Base-by-base conservation (phyloP, 495 filamentous ascomycete species). In the Mycothermus thermophilus region DNA sequence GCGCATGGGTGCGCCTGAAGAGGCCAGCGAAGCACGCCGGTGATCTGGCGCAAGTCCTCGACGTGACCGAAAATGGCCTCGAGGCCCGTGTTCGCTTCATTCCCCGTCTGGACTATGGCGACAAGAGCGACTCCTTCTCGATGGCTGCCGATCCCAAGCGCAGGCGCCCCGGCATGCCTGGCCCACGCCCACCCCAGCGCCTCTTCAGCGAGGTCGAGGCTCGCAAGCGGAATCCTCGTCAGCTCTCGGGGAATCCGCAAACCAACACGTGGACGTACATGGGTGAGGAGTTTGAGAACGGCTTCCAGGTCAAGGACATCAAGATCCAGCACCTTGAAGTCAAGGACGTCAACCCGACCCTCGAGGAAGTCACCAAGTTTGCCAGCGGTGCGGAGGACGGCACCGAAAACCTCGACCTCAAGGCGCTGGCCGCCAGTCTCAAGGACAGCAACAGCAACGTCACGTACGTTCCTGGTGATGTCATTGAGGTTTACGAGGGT, bases 341-440 rank as follows among this genome's bases (percentile, higher is more conserved):
- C 16, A 83, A 83, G 49, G 77, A 87, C 47, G 92, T 96, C 27
- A 90, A 92, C 50, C 92, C 92, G 3, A 81, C 79, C 0, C 65
- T 99, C 20, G 90, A 95, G 55, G 92, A 99, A 52, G 90, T 96
- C 10, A 88, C 86, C 8, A 81, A 74, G 57, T 96, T 96, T 56
- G 78, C 86, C n/a, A 72, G 77, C 13, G 79, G 80, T 9, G 74
- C 72, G 20, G 88, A 93, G 34, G 88, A 96, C 50, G 92, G 92
- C 6, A 83, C 81, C 9, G 83, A 94, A 38, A 92, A 90, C 40
- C 65, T 99, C 19, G 92, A 99, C 61, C 70, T 99, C 27, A 78
- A 79, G 43, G 84, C 88, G 5, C 64, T 99, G 20, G 83, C 85
- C 21, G 77, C 82, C 35, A 93, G 82, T 32, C 60, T 93, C 35